A percentile compares a stretch with the other conserved stretches of the same genome.
Conservation (phyloP, 164 flowering plant genomes). For the Euptelea pleiosperma region DNA sequence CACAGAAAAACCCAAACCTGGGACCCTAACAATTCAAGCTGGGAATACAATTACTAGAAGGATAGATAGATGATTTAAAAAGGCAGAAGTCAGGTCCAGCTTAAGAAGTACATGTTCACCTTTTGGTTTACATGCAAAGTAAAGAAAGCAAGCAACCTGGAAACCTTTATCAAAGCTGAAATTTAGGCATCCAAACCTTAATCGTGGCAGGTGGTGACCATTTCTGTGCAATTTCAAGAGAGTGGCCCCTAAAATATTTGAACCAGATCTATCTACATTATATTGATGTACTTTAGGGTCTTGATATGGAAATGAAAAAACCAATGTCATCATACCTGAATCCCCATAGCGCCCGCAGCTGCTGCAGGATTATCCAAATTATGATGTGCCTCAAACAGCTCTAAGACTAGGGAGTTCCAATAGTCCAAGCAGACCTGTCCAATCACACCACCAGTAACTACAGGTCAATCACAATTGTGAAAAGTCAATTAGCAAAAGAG, state of each 20-base stretch:
- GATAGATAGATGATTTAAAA: too few species aligned
- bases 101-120: too few species aligned
- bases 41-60: too few species aligned
- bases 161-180: too few species aligned
- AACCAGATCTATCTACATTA: not conserved
- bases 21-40: too few species aligned
- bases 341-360: slow-evolving; percentile 65
- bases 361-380: slow-evolving; percentile 77
- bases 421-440: slow-evolving; percentile 94
- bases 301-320: not conserved
- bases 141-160: too few species aligned
- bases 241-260: not conserved
- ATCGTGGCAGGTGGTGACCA: too few species aligned
- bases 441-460: slow-evolving; percentile 1
- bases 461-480: not conserved
- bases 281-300: not conserved
- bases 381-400: slow-evolving; percentile 82
- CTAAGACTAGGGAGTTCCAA: slow-evolving; percentile 86
- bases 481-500: not conserved
- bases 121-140: too few species aligned
- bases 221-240: too few species aligned
- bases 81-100: too few species aligned
- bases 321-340: slow-evolving; percentile 52
- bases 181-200: too few species aligned
- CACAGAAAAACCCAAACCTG: too few species aligned